Evolutionary conservation across 2,329 filamentous ascomycete species (phyloP).

Genomic region (Trichoderma asperellum): DNA sequence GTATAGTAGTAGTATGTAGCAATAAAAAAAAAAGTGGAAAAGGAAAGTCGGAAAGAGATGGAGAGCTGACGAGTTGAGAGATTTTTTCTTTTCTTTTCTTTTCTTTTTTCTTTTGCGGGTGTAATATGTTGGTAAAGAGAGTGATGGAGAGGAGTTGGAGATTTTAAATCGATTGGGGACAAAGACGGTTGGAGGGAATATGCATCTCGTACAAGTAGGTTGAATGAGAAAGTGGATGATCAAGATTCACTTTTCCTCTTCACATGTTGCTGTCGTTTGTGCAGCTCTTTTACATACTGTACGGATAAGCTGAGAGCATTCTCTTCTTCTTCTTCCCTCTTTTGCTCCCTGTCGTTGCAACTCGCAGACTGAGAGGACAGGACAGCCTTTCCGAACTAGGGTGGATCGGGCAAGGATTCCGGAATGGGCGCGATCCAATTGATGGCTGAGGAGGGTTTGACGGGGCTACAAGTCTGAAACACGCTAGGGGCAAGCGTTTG

Average conservation of each 20-base stretch:
- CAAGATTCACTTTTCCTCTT: not conserved
- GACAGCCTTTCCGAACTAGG: not conserved
- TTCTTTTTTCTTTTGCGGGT: not conserved
- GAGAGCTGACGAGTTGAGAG: not conserved
- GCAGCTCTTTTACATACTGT: not conserved
- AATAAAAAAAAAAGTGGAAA: not conserved
- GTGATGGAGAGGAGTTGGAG: not conserved
- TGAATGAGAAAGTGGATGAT: not conserved
- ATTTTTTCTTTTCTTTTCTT: not conserved
- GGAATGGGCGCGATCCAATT: constrained; percentile 14
- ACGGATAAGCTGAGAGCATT: not conserved
- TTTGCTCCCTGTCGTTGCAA: not conserved
- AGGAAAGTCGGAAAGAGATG: not conserved
- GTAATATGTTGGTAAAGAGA: not conserved
- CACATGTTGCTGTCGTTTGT: not conserved
- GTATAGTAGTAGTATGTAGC: not conserved
- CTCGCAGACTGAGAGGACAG: not conserved
- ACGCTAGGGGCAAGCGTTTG: not conserved
- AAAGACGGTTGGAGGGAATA: not conserved
- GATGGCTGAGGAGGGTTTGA: not conserved
- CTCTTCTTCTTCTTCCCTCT: not conserved
- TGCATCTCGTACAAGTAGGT: not conserved
- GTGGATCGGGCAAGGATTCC: constrained; percentile 24
- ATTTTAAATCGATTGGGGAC: not conserved
- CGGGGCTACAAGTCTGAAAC: constrained; percentile 21